Evolutionary conservation across 352 stramenopile species (phyloP).

Genomic region (Globisporangium orthogonon): DNA sequence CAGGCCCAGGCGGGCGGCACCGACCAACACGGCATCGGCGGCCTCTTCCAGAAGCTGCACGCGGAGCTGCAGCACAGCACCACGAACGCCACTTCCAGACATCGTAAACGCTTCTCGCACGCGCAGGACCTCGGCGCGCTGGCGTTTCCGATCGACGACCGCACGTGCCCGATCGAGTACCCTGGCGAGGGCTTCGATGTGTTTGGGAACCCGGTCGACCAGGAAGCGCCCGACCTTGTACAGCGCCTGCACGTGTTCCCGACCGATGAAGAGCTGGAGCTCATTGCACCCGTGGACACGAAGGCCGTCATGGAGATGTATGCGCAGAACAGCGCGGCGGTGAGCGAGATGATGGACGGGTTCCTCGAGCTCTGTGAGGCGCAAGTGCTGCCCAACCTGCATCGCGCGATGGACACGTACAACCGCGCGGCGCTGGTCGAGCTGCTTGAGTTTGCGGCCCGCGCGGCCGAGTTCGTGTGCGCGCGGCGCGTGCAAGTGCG

Average conservation of each 20-base stretch:
- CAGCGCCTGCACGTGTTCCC: slow-evolving; percentile 34
- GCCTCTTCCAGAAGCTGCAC: slow-evolving; percentile 58
- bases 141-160: slow-evolving; percentile 8
- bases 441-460: slow-evolving; percentile 56
- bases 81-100: not conserved
- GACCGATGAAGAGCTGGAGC: slow-evolving; percentile 38
- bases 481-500: slow-evolving; percentile 57
- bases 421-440: slow-evolving; percentile 52
- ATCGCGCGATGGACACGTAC: slow-evolving; percentile 21
- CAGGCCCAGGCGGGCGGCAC: slow-evolving; percentile 25
- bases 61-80: slow-evolving; percentile 19
- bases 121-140: slow-evolving; percentile 14
- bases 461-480: slow-evolving; percentile 67
- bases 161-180: slow-evolving; percentile 22
- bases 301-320: slow-evolving; percentile 47
- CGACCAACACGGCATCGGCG: slow-evolving; percentile 38
- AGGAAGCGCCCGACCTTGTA: slow-evolving; percentile 5
- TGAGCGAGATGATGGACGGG: slow-evolving; percentile 67
- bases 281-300: slow-evolving; percentile 54
- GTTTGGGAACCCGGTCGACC: slow-evolving; percentile 23
- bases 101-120: slow-evolving; percentile 8
- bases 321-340: slow-evolving; percentile 46
- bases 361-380: slow-evolving; percentile 48
- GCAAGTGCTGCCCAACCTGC: slow-evolving; percentile 44
- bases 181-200: slow-evolving; percentile 29